Conservation (phyloP, 1,284 basidiomycete species). For the Boletus calvinii region DNA sequence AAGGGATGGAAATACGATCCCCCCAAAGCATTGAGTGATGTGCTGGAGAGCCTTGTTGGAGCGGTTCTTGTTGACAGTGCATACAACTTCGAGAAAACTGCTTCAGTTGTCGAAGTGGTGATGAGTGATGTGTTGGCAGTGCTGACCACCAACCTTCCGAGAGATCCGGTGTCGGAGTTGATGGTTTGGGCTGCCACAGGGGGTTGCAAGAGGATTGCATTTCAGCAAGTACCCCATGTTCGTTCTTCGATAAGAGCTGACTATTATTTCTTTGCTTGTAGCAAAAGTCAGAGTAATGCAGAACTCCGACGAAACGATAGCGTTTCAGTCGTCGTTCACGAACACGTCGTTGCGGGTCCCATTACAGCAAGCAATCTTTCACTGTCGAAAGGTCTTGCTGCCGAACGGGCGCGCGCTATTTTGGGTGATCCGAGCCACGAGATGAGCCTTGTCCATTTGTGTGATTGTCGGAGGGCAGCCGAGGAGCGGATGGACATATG, state of each 20-base stretch:
- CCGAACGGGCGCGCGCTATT: conserved; percentile 54
- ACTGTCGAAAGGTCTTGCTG: conserved; percentile 63
- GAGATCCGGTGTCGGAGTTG: conserved; percentile 68
- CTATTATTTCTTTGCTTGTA: conserved; percentile 23
- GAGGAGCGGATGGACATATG: conserved; percentile 19
- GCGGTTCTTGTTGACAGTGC: conserved; percentile 80
- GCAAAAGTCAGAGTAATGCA: conserved; percentile 47
- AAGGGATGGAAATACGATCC: conserved; percentile 80
- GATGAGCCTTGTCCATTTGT: conserved; percentile 48
- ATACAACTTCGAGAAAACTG: conserved; percentile 66
- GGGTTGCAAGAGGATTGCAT: conserved; percentile 53
- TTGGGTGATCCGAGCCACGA: conserved; percentile 49
- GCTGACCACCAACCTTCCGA: conserved; percentile 55
- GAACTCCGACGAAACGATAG: conserved; percentile 49
- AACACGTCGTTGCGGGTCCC: conserved; percentile 54
- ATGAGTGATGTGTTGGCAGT: conserved; percentile 62
- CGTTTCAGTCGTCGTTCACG: conserved; percentile 58
- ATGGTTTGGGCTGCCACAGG: conserved; percentile 57
- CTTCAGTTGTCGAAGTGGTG: conserved; percentile 54
- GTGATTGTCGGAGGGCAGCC: conserved; percentile 44
- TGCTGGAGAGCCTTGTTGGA: conserved; percentile 81
- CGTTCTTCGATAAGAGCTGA: conserved; percentile 14
- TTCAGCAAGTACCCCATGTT: conserved; percentile 38
- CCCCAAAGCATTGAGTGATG: conserved; percentile 76
- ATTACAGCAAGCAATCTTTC: conserved; percentile 52